Evolutionary conservation across 352 stramenopile genomes (phyloP), one percentile per base, ranked within the genome.

Genomic region (Phytopythium delawarense): DNA sequence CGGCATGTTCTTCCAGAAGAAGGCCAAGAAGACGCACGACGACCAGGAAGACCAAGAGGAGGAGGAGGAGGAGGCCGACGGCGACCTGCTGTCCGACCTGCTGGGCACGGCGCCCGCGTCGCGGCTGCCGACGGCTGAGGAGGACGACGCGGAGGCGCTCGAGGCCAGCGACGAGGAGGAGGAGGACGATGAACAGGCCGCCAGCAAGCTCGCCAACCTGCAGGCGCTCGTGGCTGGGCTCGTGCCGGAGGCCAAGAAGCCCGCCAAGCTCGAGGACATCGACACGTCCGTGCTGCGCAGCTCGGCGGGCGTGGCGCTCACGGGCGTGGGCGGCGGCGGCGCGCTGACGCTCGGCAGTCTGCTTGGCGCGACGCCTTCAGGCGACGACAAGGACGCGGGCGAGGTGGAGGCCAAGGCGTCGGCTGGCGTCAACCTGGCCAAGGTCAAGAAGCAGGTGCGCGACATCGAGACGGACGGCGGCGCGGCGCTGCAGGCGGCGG

Each of bases 381-480:
- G 40, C 40, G 40, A 9, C 16, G 40, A 45, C 40, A 45, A 21
- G 42, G 20, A 49, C 20, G 42, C 20, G 6, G 21, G 42, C 42
- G 20, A 28, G 32, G 60, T 21, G 23, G 64, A 57, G 8, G 69
- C 67, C 12, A 52, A 78, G 16, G 66, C 72, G 0, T 66, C 67
- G 28, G 65, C 67, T 11, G 66, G 57, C 13, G 35, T 79, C n/a
- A 75, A 81, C 57, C 52, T 87, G 48, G 61, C 62, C 67, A 87
- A 84, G 30, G 66, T 96, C 54, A 78, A 92, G 61, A 84, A 91
- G 63, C 85, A 94, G 52, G 72, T 95, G 34, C 64, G 77, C n/a
- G 73, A 84, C 28, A 66, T 91, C 42, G 84, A 91, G 63, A 78
- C 74, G 52, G 79, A 88, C 46, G 72, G 74, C 49, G 79, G 72